These are phyloP conservation scores for Alnus rubra DNA, from an alignment of 306 rosid species.

Conservation along the genomic window DNA sequence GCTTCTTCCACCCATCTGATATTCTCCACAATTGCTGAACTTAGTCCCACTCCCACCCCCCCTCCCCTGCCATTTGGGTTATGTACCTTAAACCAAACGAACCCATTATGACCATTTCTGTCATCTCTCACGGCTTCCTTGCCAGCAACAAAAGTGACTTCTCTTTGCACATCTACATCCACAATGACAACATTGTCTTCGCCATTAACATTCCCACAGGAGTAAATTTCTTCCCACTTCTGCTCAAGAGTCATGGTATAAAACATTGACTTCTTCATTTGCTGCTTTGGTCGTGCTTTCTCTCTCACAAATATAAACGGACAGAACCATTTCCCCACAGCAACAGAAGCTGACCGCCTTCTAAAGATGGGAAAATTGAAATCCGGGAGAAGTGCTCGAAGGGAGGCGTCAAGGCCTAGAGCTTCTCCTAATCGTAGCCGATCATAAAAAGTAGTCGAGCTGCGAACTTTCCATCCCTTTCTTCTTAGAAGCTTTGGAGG, in stretches of 20 bases:
- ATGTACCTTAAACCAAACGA: conserved; percentile 44
- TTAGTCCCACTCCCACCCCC: conserved; percentile 51
- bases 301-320: conserved; percentile 77
- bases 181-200: conserved; percentile 43
- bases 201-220: conserved; percentile 41
- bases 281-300: conserved; percentile 33
- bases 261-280: conserved; percentile 61
- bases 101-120: conserved; percentile 40
- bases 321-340: conserved; percentile 78
- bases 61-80: conserved; percentile 29
- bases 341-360: conserved; percentile 45
- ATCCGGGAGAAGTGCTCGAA: conserved; percentile 54
- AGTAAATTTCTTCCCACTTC: conserved; percentile 76
- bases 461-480: conserved; percentile 71
- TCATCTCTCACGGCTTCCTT: conserved; percentile 49
- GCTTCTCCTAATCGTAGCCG: conserved; percentile 54
- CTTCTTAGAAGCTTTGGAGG: conserved; percentile 69
- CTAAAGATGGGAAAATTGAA: conserved; percentile 58
- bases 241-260: conserved; percentile 75
- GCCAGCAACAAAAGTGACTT: conserved; percentile 51
- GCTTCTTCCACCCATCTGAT: conserved; percentile 76
- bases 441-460: conserved; percentile 38
- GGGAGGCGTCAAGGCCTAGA: conserved; percentile 54
- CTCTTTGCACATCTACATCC: conserved; percentile 57
- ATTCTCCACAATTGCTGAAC: conserved; percentile 57